phyloP scores from a whole-genome alignment of 805 yeast genomes.

The Wickerhamiella sorbophila region DNA sequence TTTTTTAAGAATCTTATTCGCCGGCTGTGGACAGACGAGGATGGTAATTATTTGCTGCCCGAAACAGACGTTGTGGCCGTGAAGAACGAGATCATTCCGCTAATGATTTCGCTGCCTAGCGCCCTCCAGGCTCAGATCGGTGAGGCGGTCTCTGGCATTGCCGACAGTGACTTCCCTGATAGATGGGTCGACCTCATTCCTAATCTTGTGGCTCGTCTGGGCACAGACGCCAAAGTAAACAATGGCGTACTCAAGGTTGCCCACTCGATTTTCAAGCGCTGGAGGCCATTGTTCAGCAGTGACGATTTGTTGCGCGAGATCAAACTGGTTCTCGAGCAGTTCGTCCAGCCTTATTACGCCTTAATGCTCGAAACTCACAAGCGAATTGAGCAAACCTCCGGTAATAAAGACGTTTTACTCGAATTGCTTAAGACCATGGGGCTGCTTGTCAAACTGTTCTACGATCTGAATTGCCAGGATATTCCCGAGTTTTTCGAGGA shows the following conservation, averaged over 20 bases:
- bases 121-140: conserved; percentile 79
- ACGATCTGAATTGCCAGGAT: conserved; percentile 93
- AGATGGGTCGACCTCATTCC: conserved; percentile 58
- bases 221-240: conserved; percentile 46
- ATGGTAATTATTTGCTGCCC: conserved; percentile 59
- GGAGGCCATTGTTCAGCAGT: conserved; percentile 90
- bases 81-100: conserved; percentile 62
- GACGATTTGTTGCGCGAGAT: conserved; percentile 83
- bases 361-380: conserved; percentile 51
- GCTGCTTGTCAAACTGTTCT: conserved; percentile 65
- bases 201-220: conserved; percentile 49
- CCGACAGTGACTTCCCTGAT: conserved; percentile 91
- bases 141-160: conserved; percentile 82
- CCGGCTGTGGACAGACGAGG: conserved; percentile 81
- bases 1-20: conserved; percentile 79
- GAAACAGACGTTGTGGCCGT: conserved; percentile 48
- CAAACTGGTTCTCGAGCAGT: conserved; percentile 69
- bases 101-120: conserved; percentile 67
- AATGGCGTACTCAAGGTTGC: conserved; percentile 84
- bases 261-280: conserved; percentile 87
- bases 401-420: conserved; percentile 37
- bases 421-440: conserved; percentile 31
- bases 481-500: conserved; percentile 97
- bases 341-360: conserved; percentile 64
- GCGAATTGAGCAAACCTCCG: conserved; percentile 35